Conservation (phyloP, 805 yeast genomes). For the Schwanniomyces vanrijiae region DNA sequence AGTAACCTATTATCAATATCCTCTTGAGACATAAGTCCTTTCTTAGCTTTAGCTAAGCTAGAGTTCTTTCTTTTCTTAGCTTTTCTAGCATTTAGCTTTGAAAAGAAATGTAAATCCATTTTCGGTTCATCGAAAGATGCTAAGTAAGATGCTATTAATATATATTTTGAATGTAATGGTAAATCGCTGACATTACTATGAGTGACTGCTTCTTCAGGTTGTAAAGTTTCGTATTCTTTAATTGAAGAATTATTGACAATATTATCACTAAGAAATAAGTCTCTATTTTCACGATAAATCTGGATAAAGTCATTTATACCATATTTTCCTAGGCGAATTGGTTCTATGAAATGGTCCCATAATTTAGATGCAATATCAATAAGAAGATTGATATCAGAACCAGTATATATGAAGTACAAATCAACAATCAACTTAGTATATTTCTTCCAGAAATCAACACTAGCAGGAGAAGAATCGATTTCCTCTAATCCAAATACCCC, state of each 20-base stretch:
- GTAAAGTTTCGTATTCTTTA: slow-evolving; percentile 22
- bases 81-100: slow-evolving; percentile 48
- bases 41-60: slow-evolving; percentile 12
- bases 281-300: slow-evolving; percentile 31
- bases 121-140: slow-evolving; percentile 76
- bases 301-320: slow-evolving; percentile 29
- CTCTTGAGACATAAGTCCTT: slow-evolving; percentile 29
- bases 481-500: slow-evolving; percentile 20
- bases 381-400: slow-evolving; percentile 40
- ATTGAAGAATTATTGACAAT: slow-evolving; percentile 30
- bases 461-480: slow-evolving; percentile 12
- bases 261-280: slow-evolving; percentile 27
- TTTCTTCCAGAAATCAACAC: slow-evolving; percentile 38
- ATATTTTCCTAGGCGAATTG: slow-evolving; percentile 20
- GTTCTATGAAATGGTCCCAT: slow-evolving; percentile 35
- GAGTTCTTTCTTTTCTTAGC: slow-evolving; percentile 37
- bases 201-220: slow-evolving; percentile 19
- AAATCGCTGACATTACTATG: slow-evolving; percentile 41
- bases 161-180: slow-evolving; percentile 61
- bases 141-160: slow-evolving; percentile 78
- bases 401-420: slow-evolving; percentile 44
- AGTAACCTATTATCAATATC: slow-evolving; percentile 60
- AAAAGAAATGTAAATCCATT: slow-evolving; percentile 68
- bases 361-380: slow-evolving; percentile 27
- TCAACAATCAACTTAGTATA: slow-evolving; percentile 47